Evolutionary conservation across 768 basidiomycete genomes (phyloP).

Genomic region (Calocybe indica): DNA sequence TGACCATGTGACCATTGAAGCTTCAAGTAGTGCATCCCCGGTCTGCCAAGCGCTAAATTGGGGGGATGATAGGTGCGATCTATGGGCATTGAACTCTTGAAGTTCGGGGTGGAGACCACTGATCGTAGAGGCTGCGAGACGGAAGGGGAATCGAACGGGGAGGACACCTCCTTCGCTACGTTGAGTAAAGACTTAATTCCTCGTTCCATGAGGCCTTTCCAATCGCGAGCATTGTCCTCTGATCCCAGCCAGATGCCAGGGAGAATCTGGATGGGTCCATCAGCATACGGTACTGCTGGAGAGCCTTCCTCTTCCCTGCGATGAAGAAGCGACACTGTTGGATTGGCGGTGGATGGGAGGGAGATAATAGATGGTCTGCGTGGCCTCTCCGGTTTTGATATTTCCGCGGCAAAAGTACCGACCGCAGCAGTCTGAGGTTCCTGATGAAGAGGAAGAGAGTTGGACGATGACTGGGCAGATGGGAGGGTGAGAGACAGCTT

Average conservation of each 20-base stretch:
- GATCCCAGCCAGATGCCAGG: conserved; percentile 88
- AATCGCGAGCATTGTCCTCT: conserved; percentile 87
- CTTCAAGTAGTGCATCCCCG: conserved; percentile 83
- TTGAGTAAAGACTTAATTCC: conserved; percentile 82
- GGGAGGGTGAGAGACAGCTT: conserved; percentile 66
- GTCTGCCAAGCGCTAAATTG: conserved; percentile 62
- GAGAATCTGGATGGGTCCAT: conserved; percentile 80
- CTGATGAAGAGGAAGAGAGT: conserved; percentile 37
- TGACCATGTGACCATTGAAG: conserved; percentile 94
- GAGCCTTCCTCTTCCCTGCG: conserved; percentile 63
- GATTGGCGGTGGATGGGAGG: conserved; percentile 48
- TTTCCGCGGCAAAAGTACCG: conserved; percentile 21
- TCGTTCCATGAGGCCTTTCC: conserved; percentile 60
- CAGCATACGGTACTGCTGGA: conserved; percentile 62
- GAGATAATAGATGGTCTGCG: conserved; percentile 72
- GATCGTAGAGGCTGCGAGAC: conserved; percentile 46
- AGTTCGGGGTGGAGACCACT: conserved; percentile 65
- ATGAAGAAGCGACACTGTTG: conserved; percentile 46
- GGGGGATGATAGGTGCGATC: conserved; percentile 61
- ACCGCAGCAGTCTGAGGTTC: conserved; percentile 27
- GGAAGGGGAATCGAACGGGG: conserved; percentile 52
- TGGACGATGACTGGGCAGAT: conserved; percentile 52
- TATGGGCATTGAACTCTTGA: conserved; percentile 31
- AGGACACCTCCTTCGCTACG: conserved; percentile 86
- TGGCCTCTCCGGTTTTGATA: conserved; percentile 26